Conservation (phyloP, 805 yeast genomes). For the Starmerella vaccinii region DNA sequence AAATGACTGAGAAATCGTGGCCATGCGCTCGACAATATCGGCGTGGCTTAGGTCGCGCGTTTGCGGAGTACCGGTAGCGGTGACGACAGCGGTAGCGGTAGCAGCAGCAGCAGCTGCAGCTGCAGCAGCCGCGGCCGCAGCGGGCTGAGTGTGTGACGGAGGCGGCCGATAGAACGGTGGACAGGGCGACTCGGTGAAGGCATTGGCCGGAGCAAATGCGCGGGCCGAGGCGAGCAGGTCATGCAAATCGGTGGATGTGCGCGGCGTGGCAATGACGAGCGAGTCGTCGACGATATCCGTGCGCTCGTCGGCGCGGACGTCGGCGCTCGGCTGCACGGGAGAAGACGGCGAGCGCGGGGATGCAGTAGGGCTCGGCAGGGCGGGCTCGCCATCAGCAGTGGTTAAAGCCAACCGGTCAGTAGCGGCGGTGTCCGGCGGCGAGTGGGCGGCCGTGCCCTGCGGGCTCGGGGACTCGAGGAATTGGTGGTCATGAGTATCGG, state of each 20-base stretch:
- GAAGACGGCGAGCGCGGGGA: constrained; percentile 19
- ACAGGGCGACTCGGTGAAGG: background rate
- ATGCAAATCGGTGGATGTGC: background rate
- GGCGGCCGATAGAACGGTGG: background rate
- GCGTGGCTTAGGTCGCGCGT: background rate
- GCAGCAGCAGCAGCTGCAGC: background rate
- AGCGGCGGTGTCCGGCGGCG: background rate
- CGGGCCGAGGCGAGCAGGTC: constrained; percentile 9
- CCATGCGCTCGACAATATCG: constrained; percentile 8
- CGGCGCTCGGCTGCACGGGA: background rate
- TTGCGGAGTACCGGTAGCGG: no score
- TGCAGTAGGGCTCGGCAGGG: constrained; percentile 23
- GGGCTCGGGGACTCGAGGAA: background rate
- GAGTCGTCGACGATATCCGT: background rate
- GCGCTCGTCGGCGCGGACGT: background rate
- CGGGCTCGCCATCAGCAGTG: constrained; percentile 8
- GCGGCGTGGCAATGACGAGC: background rate
- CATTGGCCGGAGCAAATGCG: constrained; percentile 12
- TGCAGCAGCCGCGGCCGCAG: no score
- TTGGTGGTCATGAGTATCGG: background rate
- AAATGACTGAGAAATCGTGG: constrained; percentile 24
- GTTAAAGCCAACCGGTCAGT: background rate
- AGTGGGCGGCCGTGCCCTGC: background rate
- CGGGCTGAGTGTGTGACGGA: no score
- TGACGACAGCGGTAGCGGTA: no score